Base-by-base conservation (phyloP, 176 grass and related monocot species). In the Carex parvula region DNA sequence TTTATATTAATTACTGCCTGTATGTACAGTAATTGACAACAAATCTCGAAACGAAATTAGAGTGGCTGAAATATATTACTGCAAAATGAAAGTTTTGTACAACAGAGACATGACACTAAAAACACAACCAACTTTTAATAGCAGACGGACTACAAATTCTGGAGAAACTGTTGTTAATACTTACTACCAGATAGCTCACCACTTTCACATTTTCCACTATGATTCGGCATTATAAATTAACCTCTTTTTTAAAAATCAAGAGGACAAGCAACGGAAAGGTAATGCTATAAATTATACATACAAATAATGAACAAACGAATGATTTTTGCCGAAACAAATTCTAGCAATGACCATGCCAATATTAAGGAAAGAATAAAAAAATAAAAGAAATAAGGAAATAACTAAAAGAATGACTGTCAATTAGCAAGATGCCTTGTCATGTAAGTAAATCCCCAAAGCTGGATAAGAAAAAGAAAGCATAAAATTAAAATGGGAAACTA, bases 381-480 rank as follows among this genome's bases (percentile, higher is more conserved):
- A 71, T 29, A 29, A 29, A 29, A 29, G 29, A 29, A 64, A 14
- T 42, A 82, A 65, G 35, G 66, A 83, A 29, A 68, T 32, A 50
- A 54, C 21, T 83, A 66, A 8, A 46, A 53, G 18, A 14, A 33
- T 16, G 5, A 35, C 48, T 63, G 50, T 67, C 80, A 60, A 8
- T 83, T 84, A 85, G 17, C 30, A 63, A 79, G 44, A 53, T 85
- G 86, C 15, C 75, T 63, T 41, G 82, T 75, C 21, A 69, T 79
- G 83, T 88, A 80, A 32, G 86, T 65, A 42, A 88, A 88, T 11
- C 89, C 86, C 89, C 89, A 91, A 15, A 91, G 70, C 89, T 91
- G 86, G 81, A 91, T 52, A 87, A 76, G 7, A 32, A 37, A 63
- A 26, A 74, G 9, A 37, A 37, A 37, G 14, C 10, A 21, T 18